Evolutionary conservation across 345 rosid genomes (phyloP).

Genomic region (Rhizophora mangle): DNA sequence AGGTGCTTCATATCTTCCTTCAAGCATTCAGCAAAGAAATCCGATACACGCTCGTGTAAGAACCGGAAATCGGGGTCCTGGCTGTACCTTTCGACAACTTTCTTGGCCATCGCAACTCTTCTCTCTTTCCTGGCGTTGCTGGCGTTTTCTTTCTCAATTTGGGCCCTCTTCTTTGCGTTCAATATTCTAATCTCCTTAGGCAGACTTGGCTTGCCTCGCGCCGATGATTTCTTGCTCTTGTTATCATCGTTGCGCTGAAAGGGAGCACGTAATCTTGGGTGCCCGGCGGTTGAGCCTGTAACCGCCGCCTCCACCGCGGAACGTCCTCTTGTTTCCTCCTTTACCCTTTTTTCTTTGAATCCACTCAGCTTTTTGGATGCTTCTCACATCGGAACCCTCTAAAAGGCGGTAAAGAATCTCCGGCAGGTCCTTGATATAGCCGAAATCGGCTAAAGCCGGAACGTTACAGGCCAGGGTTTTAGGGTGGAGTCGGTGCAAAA

Average conservation of each 20-base stretch:
- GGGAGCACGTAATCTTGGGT: background rate
- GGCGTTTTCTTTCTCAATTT: slow-evolving; percentile 38
- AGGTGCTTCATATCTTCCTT: slow-evolving; percentile 31
- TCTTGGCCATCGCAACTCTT: slow-evolving; percentile 40
- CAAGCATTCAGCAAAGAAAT: slow-evolving; percentile 41
- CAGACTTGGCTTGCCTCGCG: background rate
- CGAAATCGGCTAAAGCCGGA: slow-evolving; percentile 38
- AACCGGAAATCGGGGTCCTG: slow-evolving; percentile 45
- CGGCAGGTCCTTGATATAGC: slow-evolving; percentile 59
- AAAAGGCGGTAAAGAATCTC: slow-evolving; percentile 63
- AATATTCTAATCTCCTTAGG: slow-evolving; percentile 15
- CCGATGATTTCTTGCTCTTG: background rate
- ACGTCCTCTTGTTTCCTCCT: background rate
- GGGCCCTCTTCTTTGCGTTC: slow-evolving; percentile 20
- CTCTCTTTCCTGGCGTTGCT: slow-evolving; percentile 36
- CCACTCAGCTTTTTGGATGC: slow-evolving; percentile 43
- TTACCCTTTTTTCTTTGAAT: slow-evolving; percentile 10
- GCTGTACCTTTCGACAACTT: slow-evolving; percentile 32
- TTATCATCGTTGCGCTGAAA: slow-evolving; percentile 2
- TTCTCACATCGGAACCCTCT: slow-evolving; percentile 43
- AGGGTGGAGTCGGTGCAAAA: slow-evolving; percentile 59
- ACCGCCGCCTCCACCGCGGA: too few relatives aligned
- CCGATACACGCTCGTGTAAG: slow-evolving; percentile 51
- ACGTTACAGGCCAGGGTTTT: slow-evolving; percentile 54
- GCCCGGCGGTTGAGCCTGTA: too few relatives aligned